Percentiles rank a stretch among this genome's conserved stretches.
These are phyloP conservation scores for Smallanthus sonchifolius DNA, from an alignment of 129 eudicot species.

Conservation along the genomic window DNA sequence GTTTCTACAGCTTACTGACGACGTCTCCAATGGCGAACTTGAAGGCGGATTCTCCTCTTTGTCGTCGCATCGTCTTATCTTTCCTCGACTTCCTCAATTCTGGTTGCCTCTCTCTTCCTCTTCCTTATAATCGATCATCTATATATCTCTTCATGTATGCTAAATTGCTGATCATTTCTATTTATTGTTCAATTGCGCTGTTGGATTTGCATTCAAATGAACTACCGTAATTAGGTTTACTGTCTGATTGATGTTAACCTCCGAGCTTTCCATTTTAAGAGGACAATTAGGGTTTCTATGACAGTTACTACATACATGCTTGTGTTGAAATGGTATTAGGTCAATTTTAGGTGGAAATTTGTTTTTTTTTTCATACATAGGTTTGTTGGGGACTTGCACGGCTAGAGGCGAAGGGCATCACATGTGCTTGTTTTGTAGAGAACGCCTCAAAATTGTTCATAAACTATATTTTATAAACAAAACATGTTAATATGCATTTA, in stretches of 20 bases:
- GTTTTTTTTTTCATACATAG: not conserved
- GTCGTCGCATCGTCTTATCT: slow-evolving; percentile 65
- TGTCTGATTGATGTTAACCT: slow-evolving; percentile 14
- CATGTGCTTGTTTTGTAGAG: not conserved
- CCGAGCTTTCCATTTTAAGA: not conserved
- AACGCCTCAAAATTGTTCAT: not conserved
- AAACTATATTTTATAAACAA: not conserved
- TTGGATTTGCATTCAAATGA: not conserved
- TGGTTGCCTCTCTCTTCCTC: slow-evolving; percentile 32
- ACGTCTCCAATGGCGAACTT: slow-evolving; percentile 44
- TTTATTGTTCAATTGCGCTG: not conserved
- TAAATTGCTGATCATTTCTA: not conserved
- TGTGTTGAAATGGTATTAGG: not conserved
- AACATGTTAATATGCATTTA: not conserved
- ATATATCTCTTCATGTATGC: not conserved
- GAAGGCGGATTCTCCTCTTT: slow-evolving; percentile 69
- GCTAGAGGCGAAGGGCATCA: not conserved
- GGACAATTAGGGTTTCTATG: not conserved
- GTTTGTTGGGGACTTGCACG: not conserved
- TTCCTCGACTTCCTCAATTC: slow-evolving; percentile 67
- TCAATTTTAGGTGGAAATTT: not conserved
- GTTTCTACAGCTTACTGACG: not conserved
- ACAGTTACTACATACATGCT: not conserved
- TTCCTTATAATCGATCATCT: slow-evolving; percentile 3
- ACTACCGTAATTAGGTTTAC: slow-evolving; percentile 17